Evolutionary conservation across 352 stramenopile genomes (phyloP).

Genomic region (Globisporangium camurandrum): DNA sequence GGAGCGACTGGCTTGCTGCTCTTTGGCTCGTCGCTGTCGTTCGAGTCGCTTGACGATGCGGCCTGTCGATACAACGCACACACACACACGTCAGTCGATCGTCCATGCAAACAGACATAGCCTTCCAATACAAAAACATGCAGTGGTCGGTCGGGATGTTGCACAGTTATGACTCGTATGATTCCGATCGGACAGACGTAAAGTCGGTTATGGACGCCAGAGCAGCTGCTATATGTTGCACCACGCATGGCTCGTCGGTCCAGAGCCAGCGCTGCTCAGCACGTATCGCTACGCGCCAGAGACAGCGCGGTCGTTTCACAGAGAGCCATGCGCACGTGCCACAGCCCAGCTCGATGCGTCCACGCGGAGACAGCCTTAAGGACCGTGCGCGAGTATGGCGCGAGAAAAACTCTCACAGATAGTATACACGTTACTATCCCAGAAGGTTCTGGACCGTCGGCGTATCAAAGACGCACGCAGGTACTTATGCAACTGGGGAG

Average conservation of each 20-base stretch:
- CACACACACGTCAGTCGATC: conserved; percentile 10
- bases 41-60: conserved; percentile 28
- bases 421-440: conserved; percentile 78
- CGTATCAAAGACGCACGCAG: conserved; percentile 37
- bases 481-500: conserved; percentile 79
- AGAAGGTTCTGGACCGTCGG: conserved; percentile 76
- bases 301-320: conserved; percentile 20
- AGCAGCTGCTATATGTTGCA: conserved; percentile 7
- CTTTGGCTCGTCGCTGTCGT: conserved; percentile 20
- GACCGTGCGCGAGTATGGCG: conserved; percentile 74
- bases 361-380: conserved; percentile 88
- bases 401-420: conserved; percentile 75
- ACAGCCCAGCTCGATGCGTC: conserved; percentile 39
- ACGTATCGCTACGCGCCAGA: conserved; percentile 10
- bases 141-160: conserved; percentile 41
- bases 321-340: conserved; percentile 15
- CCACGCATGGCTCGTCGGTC: conserved; percentile 3
- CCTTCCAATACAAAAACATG: conserved; percentile 12
- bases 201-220: conserved; percentile 53
- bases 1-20: conserved; percentile 8
- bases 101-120: conserved; percentile 8
- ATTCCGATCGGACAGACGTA: conserved; percentile 76
- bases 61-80: conserved; percentile 10
- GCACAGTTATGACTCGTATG: conserved; percentile 92
- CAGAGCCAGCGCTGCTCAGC: conserved; percentile 1